Evolutionary conservation across 306 rosid genomes (phyloP).

Genomic region (Pueraria montana): DNA sequence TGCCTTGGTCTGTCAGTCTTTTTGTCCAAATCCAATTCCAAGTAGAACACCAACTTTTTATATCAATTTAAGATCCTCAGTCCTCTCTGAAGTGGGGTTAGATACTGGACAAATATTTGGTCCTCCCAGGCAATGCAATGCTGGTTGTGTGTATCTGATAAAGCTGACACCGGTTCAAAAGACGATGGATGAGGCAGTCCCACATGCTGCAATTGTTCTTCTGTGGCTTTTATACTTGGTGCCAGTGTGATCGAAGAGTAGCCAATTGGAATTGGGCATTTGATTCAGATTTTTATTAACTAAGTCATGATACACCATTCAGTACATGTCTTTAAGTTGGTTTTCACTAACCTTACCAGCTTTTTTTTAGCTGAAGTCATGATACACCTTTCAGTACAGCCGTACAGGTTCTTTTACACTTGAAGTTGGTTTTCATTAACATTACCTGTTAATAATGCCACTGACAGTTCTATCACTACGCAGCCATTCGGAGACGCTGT

Average conservation of each 20-base stretch:
- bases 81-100: slow-evolving; percentile 36
- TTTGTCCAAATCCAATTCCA: slow-evolving; percentile 28
- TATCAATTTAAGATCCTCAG: slow-evolving; percentile 33
- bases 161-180: slow-evolving; percentile 31
- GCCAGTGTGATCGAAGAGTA: slow-evolving; percentile 27
- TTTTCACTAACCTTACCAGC: slow-evolving; percentile 45
- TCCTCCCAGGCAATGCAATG: slow-evolving; percentile 38
- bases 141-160: slow-evolving; percentile 18
- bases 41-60: slow-evolving; percentile 38
- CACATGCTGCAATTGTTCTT: background rate
- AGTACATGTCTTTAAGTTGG: slow-evolving; percentile 5
- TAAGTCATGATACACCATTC: slow-evolving; percentile 12
- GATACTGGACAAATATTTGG: slow-evolving; percentile 31
- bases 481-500: slow-evolving; percentile 41
- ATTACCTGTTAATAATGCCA: slow-evolving; percentile 4
- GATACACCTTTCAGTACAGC: background rate
- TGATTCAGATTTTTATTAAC: slow-evolving; percentile 21
- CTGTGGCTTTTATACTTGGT: slow-evolving; percentile 30
- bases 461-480: slow-evolving; percentile 4
- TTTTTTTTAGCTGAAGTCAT: background rate
- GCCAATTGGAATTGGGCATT: slow-evolving; percentile 45
- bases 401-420: background rate
- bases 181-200: slow-evolving; percentile 9
- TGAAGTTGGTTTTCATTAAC: background rate
- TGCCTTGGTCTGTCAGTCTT: slow-evolving; percentile 31